These are phyloP conservation scores for Penicillium sp. DNA, from an alignment of 2,329 filamentous ascomycete species.

Conservation along the genomic window DNA sequence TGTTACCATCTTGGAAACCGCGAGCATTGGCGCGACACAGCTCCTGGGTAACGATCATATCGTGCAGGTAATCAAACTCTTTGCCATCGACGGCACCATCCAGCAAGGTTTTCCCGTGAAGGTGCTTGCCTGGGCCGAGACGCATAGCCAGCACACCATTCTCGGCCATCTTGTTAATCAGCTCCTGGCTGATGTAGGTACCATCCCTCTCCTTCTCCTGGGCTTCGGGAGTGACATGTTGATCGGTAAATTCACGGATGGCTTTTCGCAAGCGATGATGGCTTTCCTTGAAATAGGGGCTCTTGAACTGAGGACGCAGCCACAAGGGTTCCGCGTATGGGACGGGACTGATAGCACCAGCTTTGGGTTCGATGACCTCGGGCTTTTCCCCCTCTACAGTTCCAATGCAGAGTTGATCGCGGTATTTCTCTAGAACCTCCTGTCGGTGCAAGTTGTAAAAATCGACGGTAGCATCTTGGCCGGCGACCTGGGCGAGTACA, in stretches of 20 bases:
- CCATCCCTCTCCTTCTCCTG: constrained; percentile 76
- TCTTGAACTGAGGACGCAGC: constrained; percentile 76
- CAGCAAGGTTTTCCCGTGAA: constrained; percentile 71
- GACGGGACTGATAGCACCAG: constrained; percentile 74
- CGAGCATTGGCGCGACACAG: constrained; percentile 70
- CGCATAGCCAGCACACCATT: constrained; percentile 79
- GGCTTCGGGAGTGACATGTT: constrained; percentile 73
- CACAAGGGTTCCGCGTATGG: constrained; percentile 87
- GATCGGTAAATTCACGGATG: constrained; percentile 73
- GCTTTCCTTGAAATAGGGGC: constrained; percentile 78
- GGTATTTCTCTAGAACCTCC: constrained; percentile 83
- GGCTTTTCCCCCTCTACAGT: constrained; percentile 75
- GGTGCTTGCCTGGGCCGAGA: constrained; percentile 78
- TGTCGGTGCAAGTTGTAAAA: constrained; percentile 94
- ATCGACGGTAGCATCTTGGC: constrained; percentile 76
- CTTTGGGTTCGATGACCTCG: constrained; percentile 69
- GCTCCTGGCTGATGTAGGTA: constrained; percentile 67
- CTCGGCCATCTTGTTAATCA: constrained; percentile 79
- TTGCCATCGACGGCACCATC: constrained; percentile 73
- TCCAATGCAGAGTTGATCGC: constrained; percentile 72
- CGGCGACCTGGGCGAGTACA: constrained; percentile 79
- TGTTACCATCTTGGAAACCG: constrained; percentile 82
- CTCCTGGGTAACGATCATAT: constrained; percentile 77
- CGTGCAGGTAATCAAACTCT: constrained; percentile 87
- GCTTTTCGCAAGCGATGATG: constrained; percentile 71